Evolutionary conservation across 768 basidiomycete species (phyloP), one percentile per base, ranked within the genome.

Genomic region (Tylopilus subfusipes): DNA sequence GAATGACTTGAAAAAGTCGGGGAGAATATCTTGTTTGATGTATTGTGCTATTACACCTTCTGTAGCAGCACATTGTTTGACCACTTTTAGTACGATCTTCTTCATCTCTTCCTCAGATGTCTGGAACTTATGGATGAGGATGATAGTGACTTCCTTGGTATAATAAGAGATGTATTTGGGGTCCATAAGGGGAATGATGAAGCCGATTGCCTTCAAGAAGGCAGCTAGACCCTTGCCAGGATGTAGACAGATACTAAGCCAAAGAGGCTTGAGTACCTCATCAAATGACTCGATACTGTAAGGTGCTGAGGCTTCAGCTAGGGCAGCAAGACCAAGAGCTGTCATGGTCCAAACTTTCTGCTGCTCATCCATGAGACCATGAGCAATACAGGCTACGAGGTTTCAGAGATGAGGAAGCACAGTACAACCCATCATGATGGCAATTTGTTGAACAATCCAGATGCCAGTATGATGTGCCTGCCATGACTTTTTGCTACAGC

Each of bases 51-150:
- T 93, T 34, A 99, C 97, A 75, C 97, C 97, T 68, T 99, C 97
- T 2, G 97, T 99, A 10, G 93, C 92, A 30, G 97, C 93, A 66
- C 97, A 98, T 71, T 98, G 97, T 73, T 98, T 97, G 63, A 98
- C 95, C 53, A 99, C 97, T 72, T 98, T 98, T 48, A 99, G 75
- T 6, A 99, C 97, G 61, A 98, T 98, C 80, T 98, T 97, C 83
- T 98, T 96, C 97, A 99, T 99, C 78, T 99, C 97, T 72, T 99
- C 97, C 69, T 99, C 97, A 9, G 96, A 96, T 7, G 95, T 97
- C 71, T 96, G 94, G 78, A 98, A 98, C 75, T 98, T 96, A 66
- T 97, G 93, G 58, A 96, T 96, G 53, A 96, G 88, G 68, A 96
- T 95, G 59, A 94, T 88, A 12, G 91, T 95, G 52, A 96, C 93